phyloP scores from a whole-genome alignment of 768 basidiomycete genomes.

The Auriscalpium microsporum region DNA sequence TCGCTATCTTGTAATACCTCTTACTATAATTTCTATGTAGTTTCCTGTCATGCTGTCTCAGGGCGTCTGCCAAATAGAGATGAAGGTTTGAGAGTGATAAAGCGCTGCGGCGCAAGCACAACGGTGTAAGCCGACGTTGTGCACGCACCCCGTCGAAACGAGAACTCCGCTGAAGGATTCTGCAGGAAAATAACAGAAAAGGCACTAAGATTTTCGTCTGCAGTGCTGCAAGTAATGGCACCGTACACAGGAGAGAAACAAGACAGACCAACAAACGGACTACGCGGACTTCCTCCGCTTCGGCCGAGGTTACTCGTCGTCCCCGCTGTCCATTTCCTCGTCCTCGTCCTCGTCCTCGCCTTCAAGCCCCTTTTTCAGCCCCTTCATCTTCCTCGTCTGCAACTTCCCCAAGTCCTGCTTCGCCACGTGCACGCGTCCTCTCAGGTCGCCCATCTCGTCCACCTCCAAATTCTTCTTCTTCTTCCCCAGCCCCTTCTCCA shows the following conservation, averaged over 20 bases:
- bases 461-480: conserved; percentile 92
- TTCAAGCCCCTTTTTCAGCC: conserved; percentile 45
- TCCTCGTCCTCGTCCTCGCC: conserved; percentile 15
- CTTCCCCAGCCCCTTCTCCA: conserved; percentile 84
- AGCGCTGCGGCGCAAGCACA: too few species aligned
- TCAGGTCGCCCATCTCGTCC: conserved; percentile 95
- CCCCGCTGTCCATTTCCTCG: conserved; percentile 14
- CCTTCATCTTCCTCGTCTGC: conserved; percentile 97
- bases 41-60: too few species aligned
- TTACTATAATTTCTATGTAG: too few species aligned
- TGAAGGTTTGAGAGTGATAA: too few species aligned
- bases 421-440: conserved; percentile 82
- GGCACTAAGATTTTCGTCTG: background rate
- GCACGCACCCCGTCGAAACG: too few species aligned
- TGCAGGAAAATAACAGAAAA: too few species aligned
- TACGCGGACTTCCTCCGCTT: conserved; percentile 15
- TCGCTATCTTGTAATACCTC: too few species aligned
- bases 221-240: background rate
- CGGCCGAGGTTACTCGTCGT: conserved; percentile 9
- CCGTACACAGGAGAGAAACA: background rate
- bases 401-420: conserved; percentile 82
- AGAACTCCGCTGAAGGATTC: too few species aligned
- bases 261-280: conserved; percentile 1
- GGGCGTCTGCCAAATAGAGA: too few species aligned
- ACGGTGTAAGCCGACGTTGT: too few species aligned